Evolutionary conservation across 2,329 filamentous ascomycete species (phyloP).

Genomic region (Pezicula carpinea): DNA sequence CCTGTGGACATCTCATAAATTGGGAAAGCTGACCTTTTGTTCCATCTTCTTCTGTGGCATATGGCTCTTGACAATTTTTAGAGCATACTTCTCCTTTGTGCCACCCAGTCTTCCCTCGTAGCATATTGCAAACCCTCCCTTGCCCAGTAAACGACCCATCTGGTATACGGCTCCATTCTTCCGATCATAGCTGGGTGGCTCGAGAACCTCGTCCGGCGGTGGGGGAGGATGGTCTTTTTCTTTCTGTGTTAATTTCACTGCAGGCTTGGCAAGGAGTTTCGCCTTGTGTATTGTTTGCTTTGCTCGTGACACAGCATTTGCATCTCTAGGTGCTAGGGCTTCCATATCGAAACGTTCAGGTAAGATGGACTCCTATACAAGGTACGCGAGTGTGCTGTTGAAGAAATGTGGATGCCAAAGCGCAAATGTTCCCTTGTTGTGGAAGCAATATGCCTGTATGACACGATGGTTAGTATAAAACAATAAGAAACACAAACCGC

Average conservation of each 20-base stretch:
- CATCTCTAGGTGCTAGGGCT: conserved; percentile 61
- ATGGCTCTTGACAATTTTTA: conserved; percentile 80
- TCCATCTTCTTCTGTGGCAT: conserved; percentile 76
- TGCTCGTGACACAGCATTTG: conserved; percentile 51
- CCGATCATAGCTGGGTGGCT: conserved; percentile 64
- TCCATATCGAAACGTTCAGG: conserved; percentile 51
- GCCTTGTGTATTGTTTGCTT: conserved; percentile 37
- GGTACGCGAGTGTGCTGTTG: conserved; percentile 6
- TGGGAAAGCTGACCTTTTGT: conserved; percentile 59
- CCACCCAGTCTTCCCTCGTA: conserved; percentile 66
- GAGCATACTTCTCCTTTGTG: conserved; percentile 63
- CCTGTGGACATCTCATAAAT: neutral
- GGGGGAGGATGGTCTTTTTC: conserved; percentile 65
- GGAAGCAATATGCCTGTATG: conserved; percentile 24
- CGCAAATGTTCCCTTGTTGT: conserved; percentile 7
- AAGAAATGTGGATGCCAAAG: conserved; percentile 1
- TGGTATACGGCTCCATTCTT: conserved; percentile 68
- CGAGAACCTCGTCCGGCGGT: conserved; percentile 54
- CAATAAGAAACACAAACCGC: conserved; percentile 5
- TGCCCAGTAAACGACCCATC: conserved; percentile 69
- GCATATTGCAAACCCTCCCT: conserved; percentile 79
- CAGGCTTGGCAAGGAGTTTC: conserved; percentile 28
- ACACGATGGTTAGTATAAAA: conserved; percentile 26
- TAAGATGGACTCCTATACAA: conserved; percentile 20
- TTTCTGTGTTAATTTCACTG: conserved; percentile 38